phyloP scores from a whole-genome alignment of 352 stramenopile species.

The Globisporangium radiosum region DNA sequence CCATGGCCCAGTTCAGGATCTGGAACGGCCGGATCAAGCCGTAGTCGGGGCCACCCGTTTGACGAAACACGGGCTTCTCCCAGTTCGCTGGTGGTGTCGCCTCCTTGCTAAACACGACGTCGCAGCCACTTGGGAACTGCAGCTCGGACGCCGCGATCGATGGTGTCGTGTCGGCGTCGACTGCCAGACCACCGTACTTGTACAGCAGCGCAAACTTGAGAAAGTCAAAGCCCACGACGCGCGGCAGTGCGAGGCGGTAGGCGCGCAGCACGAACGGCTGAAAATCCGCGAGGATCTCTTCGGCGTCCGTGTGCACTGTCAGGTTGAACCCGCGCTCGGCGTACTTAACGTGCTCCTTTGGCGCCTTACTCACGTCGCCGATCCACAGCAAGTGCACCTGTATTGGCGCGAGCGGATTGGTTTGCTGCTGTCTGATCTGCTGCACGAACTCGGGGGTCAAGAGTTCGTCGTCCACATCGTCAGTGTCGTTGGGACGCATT shows the following conservation, averaged over 20 bases:
- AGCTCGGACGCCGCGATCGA: slow-evolving; percentile 1
- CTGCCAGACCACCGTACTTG: slow-evolving; percentile 12
- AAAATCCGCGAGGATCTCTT: slow-evolving; percentile 13
- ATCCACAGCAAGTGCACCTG: slow-evolving; percentile 15
- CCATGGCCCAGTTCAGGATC: slow-evolving; percentile 19
- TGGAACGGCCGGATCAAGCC: slow-evolving; percentile 11
- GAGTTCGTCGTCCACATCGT: slow-evolving; percentile 2
- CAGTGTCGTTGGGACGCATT: neutral
- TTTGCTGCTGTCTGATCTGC: neutral
- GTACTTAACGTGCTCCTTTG: neutral
- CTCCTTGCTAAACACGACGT: slow-evolving; percentile 15
- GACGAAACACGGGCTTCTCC: slow-evolving; percentile 5
- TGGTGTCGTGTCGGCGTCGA: slow-evolving; percentile 14
- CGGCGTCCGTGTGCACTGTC: slow-evolving; percentile 6
- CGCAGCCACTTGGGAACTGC: slow-evolving; percentile 5
- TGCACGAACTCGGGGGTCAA: slow-evolving; percentile 2
- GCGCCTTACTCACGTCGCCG: slow-evolving; percentile 4
- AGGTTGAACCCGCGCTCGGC: slow-evolving; percentile 6
- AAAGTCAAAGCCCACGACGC: slow-evolving; percentile 11
- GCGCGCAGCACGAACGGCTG: slow-evolving; percentile 1
- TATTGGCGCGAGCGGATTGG: neutral
- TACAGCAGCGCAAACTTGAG: slow-evolving; percentile 17
- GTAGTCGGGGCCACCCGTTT: slow-evolving; percentile 1
- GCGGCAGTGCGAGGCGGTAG: slow-evolving; percentile 6
- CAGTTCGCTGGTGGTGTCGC: neutral